Evolutionary conservation across 176 grass and related monocot species (phyloP).

Genomic region (Phyllostachys edulis): DNA sequence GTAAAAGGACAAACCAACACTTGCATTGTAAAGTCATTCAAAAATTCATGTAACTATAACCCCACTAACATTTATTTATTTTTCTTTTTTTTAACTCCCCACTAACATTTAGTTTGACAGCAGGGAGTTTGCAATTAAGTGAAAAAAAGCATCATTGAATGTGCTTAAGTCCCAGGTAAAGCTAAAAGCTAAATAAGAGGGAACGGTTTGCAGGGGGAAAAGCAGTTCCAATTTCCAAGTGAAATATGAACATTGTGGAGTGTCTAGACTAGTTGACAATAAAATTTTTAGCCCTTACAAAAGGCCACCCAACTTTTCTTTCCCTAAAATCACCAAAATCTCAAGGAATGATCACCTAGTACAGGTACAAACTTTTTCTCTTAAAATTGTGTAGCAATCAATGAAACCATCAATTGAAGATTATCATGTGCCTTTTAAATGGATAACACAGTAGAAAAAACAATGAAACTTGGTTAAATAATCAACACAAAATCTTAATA

Average conservation of each 20-base stretch:
- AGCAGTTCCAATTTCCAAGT: not conserved
- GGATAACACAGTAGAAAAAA: constrained; percentile 8
- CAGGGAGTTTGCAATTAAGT: not conserved
- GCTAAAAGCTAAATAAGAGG: not conserved
- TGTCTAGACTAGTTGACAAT: not conserved
- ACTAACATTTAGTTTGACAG: not conserved
- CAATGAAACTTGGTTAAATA: not conserved
- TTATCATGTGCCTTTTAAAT: not conserved
- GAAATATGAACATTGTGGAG: not conserved
- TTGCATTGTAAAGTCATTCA: not conserved
- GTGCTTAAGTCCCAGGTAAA: not conserved
- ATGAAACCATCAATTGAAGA: constrained; percentile 20
- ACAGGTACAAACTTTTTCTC: not conserved
- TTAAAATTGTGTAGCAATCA: not conserved
- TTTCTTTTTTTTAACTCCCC: not conserved
- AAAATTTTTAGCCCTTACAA: not conserved
- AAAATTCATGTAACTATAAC: not conserved
- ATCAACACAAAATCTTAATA: not conserved
- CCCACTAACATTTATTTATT: not conserved
- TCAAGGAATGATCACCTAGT: not conserved
- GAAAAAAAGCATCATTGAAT: not conserved
- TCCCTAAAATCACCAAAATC: not conserved
- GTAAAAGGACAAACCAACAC: not conserved
- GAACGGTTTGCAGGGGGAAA: not conserved
- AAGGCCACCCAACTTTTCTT: not conserved